phyloP scores from a whole-genome alignment of 352 stramenopile genomes.

The Phytophthora palmivora region DNA sequence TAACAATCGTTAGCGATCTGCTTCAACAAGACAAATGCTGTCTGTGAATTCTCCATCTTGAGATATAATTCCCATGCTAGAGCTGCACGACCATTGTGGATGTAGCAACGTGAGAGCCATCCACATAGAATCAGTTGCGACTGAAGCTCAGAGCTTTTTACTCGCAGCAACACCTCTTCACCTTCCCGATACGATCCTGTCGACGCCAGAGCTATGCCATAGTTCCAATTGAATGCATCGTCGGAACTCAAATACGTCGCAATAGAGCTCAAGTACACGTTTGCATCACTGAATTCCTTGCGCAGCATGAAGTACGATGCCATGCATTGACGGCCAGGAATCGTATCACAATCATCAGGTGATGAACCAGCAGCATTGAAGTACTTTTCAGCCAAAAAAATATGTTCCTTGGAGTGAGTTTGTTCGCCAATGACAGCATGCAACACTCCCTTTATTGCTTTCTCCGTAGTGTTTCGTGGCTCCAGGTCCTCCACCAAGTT shows the following conservation, averaged over 20 bases:
- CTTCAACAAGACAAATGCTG: constrained; percentile 62
- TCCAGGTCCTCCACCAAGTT: constrained; percentile 67
- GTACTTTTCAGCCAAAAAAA: constrained; percentile 78
- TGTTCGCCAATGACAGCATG: constrained; percentile 69
- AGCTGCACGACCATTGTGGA: constrained; percentile 35
- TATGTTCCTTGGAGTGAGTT: constrained; percentile 65
- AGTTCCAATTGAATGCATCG: constrained; percentile 87
- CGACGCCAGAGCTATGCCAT: constrained; percentile 65
- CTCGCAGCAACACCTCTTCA: constrained; percentile 60
- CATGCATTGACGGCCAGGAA: constrained; percentile 75
- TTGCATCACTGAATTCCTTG: constrained; percentile 68
- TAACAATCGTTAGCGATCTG: constrained; percentile 81
- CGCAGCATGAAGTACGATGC: constrained; percentile 73
- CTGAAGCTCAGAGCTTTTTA: constrained; percentile 42
- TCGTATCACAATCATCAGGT: constrained; percentile 61
- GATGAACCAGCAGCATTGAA: constrained; percentile 64
- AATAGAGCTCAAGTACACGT: constrained; percentile 79
- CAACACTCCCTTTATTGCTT: constrained; percentile 66
- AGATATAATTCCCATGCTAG: constrained; percentile 77
- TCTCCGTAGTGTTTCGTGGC: constrained; percentile 46
- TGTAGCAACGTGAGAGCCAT: constrained; percentile 71
- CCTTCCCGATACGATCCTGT: constrained; percentile 54
- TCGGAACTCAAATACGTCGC: constrained; percentile 53
- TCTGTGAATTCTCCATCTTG: constrained; percentile 51
- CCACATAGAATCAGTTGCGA: constrained; percentile 50